phyloP scores from a whole-genome alignment of 768 basidiomycete species.

The Tricholoma matsutake region DNA sequence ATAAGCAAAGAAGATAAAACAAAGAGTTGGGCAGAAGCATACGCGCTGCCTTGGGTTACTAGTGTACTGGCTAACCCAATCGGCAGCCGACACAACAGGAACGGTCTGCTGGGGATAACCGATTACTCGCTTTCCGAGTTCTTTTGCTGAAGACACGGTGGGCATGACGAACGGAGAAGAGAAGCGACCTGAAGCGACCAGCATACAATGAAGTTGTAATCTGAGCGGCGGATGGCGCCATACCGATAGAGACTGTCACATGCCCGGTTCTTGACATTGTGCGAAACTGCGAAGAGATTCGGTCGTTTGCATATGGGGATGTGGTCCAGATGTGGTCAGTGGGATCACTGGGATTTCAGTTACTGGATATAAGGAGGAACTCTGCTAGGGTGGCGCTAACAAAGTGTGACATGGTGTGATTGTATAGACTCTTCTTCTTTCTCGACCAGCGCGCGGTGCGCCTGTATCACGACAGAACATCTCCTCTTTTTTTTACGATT shows the following conservation, averaged over 20 bases:
- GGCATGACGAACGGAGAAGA: constrained; percentile 11
- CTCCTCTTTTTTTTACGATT: constrained; percentile 21
- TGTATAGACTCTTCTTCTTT: constrained; percentile 4
- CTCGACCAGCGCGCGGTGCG: constrained; percentile 48
- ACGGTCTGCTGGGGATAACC: constrained; percentile 58
- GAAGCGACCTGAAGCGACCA: too few species aligned
- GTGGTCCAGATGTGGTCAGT: not conserved
- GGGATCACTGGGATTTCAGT: too few species aligned
- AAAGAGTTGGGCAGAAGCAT: constrained; percentile 18
- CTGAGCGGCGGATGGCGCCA: not conserved
- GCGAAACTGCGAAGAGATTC: too few species aligned
- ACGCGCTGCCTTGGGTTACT: constrained; percentile 51
- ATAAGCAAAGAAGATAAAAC: not conserved
- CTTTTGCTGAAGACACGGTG: constrained; percentile 35
- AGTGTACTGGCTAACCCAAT: constrained; percentile 46
- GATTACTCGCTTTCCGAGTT: constrained; percentile 54
- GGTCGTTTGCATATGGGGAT: not conserved
- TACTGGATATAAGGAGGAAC: too few species aligned
- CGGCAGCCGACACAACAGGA: constrained; percentile 54
- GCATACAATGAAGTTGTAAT: too few species aligned
- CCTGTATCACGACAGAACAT: constrained; percentile 43
- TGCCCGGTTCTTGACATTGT: not conserved
- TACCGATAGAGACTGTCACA: not conserved
- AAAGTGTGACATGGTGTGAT: too few species aligned
- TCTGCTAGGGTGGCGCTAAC: too few species aligned